Evolutionary conservation across 1,139 yeast species (phyloP), one percentile per base, ranked within the genome.

Genomic region (Kazachstania sp.): DNA sequence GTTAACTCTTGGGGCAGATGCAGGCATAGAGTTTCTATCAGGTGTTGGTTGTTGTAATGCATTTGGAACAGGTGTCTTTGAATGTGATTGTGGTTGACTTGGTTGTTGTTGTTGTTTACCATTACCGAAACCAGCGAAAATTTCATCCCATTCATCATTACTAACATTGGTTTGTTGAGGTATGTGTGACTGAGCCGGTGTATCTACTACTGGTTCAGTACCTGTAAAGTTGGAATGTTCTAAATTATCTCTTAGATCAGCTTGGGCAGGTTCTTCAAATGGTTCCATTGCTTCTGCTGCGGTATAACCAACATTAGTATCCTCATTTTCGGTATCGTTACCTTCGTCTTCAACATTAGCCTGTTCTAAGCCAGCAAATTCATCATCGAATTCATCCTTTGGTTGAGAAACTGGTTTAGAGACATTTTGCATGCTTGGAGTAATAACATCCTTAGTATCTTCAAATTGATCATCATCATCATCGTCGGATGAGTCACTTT

Each of bases 91-190:
- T 26, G 42, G 31, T 37, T 32, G 41, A 3, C 45, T 48, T 31
- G 46, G 50, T 20, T n/a, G 39, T n/a, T n/a, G n/a, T n/a, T n/a
- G n/a, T 8, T 47, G 19, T 13, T 55, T 56, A 2, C 57, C 73
- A 58, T 82, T 84, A 30, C 92, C 92, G 63, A 87, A 84, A 0
- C 95, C 95, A 2, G 95, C 94, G 71, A 88, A 88, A 31, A 88
- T 74, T 66, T 87, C 94, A 59, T 88, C 96, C 97, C 97, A 88
- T 65, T 88, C 97, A 59, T 86, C 95, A 49, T 77, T 75, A 31
- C 61, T 63, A 13, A 60, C 57, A 20, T 60, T 60, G n/a, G 15
- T 34, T 7, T 42, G 29, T 6, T 42, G 29, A 16, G 43, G 42
- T 16, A 34, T 37, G n/a, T 45, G 45, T 23, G 39, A 39, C 6